Conservation (phyloP, 805 yeast genomes). For the Pichia kluyveri region DNA sequence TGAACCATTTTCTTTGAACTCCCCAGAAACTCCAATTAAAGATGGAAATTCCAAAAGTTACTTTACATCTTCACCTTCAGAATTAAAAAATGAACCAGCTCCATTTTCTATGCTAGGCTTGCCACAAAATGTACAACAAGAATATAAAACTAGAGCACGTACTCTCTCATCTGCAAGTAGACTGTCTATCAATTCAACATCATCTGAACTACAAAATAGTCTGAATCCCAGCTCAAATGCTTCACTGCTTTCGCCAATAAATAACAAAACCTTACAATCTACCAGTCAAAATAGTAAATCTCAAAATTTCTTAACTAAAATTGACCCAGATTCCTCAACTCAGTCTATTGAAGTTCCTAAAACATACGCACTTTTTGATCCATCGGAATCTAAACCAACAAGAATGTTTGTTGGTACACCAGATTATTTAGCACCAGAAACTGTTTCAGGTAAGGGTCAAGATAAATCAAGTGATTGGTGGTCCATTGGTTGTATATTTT, state of each 20-base stretch:
- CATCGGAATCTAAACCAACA: constrained; percentile 36
- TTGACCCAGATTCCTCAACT: constrained; percentile 1
- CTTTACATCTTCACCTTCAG: constrained; percentile 4
- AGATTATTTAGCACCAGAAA: constrained; percentile 95
- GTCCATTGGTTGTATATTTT: constrained; percentile 93
- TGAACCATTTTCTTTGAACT: constrained; percentile 21
- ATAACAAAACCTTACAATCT: constrained; percentile 23
- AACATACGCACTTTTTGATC: constrained; percentile 62
- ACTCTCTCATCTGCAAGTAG: constrained; percentile 31
- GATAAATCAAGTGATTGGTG: constrained; percentile 94
- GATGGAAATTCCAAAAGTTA: not conserved
- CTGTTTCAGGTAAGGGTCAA: constrained; percentile 77
- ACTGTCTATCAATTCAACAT: constrained; percentile 28
- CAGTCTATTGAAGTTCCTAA: constrained; percentile 23
- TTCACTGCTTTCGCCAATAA: constrained; percentile 18
- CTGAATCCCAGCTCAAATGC: not conserved
- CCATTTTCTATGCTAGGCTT: not conserved
- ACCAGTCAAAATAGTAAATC: not conserved
- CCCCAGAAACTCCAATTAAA: not conserved
- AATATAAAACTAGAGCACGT: constrained; percentile 13
- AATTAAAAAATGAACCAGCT: not conserved
- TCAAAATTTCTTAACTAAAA: not conserved
- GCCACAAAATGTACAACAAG: constrained; percentile 9
- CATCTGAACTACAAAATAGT: constrained; percentile 10
- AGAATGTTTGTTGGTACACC: constrained; percentile 92